Base-by-base conservation (phyloP, 345 rosid genomes). In the Hirschfeldia incana region DNA sequence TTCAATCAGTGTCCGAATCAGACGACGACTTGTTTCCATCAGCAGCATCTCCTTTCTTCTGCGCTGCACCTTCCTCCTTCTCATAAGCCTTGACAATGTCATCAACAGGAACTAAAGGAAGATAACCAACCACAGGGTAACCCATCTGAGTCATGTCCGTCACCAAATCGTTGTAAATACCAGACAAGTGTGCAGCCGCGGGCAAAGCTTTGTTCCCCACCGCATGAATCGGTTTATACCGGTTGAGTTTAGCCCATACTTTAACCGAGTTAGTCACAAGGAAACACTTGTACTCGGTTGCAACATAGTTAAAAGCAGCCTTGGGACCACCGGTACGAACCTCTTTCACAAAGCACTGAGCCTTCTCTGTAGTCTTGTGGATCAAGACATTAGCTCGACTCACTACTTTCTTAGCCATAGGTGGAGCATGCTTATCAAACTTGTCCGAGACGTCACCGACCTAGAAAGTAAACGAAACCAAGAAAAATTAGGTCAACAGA, bases 361-460 rank as follows among this genome's bases (percentile, higher is more conserved):
- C 83, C 83, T 89, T 92, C 30, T 84, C 67, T 4, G 89, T 76
- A 9, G 91, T 80, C 66, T 61, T 81, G 27, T 76, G 74, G 11
- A 87, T 71, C 80, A 94, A 49, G 6, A 21, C 37, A 17, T 69
- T 86, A 5, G 89, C 78, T 65, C 76, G 85, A 72, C 72, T 69
- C 1, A 84, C 88, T n/a, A 83, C 72, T 11, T 76, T 75, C 88
- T 92, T 94, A 44, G 89, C 97, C 30, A 75, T 9, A 0, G 89
- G 70, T 1, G 98, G 98, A 11, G 97, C 97, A 30, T 87, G 90
- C 86, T 87, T 81, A 5, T 91, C 88, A 57, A 90, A 90, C 85
- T 88, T 85, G 63, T 37, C 75, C 0, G 87, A 64, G 65, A 80
- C 97, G 73, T 85, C 88, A 76, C 85, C 97, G 0, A 88, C 97